Evolutionary conservation across 164 flowering plant genomes (phyloP).

Genomic region (Cinnamomum chago): DNA sequence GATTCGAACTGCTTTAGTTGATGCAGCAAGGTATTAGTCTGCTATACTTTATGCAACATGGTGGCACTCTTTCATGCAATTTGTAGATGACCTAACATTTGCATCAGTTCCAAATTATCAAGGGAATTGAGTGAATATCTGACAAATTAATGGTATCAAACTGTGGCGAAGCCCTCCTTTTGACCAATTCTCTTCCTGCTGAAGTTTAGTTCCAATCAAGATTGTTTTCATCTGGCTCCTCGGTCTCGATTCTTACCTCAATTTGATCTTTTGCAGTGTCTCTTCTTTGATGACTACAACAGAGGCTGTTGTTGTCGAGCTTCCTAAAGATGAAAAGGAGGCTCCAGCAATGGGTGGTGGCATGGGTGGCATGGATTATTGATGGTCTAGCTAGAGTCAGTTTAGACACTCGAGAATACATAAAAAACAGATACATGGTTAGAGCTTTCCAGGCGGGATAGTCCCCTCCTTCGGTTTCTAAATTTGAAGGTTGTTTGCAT

Average conservation of each 20-base stretch:
- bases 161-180: not conserved
- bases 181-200: not conserved
- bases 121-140: no score
- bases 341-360: constrained; percentile 54
- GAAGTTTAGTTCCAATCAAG: no score
- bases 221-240: not conserved
- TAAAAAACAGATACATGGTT: not conserved
- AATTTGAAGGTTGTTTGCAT: not conserved
- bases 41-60: not conserved
- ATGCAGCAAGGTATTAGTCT: constrained; percentile 78
- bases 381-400: constrained; percentile 3
- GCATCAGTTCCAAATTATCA: not conserved
- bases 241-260: not conserved
- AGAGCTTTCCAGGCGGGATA: not conserved
- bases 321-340: constrained; percentile 78
- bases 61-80: not conserved
- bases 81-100: not conserved
- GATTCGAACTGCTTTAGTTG: constrained; percentile 91
- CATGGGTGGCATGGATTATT: constrained; percentile 60
- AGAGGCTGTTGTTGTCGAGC: constrained; percentile 78
- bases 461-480: not conserved
- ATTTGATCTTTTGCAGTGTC: constrained; percentile 41
- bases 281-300: constrained; percentile 85
- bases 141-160: not conserved
- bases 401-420: not conserved